Evolutionary conservation across 176 grass and related monocot genomes (phyloP).

Genomic region (Oryza australiensis): DNA sequence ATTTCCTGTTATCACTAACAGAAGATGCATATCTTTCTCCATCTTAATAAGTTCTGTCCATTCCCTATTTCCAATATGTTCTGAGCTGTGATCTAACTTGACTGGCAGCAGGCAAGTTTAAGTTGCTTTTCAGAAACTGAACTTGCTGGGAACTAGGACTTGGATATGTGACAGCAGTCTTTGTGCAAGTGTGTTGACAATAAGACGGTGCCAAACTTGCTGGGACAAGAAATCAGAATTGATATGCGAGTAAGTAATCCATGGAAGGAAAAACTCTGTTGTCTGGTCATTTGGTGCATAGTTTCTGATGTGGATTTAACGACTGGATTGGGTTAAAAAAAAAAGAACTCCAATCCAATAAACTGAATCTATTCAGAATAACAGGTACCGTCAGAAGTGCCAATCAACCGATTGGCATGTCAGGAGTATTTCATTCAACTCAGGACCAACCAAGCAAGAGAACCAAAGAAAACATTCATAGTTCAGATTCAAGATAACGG

Average conservation of each 20-base stretch:
- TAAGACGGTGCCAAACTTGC: constrained; percentile 5
- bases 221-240: neutral
- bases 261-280: neutral
- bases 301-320: neutral
- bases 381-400: neutral
- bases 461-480: neutral
- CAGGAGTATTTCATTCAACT: neutral
- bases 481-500: constrained; percentile 8
- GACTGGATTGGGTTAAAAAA: neutral
- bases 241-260: neutral
- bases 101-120: neutral
- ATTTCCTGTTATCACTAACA: neutral
- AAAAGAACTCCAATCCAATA: neutral
- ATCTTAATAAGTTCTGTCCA: neutral
- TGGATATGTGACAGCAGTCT: neutral
- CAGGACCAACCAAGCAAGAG: neutral
- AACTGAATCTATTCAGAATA: no score
- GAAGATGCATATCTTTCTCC: neutral
- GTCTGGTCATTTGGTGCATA: neutral
- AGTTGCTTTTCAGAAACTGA: neutral
- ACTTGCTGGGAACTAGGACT: neutral
- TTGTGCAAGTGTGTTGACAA: neutral
- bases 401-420: neutral
- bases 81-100: neutral
- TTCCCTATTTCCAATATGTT: neutral